These are phyloP conservation scores for Tulasnella sp. DNA, from an alignment of 768 basidiomycete species.

Conservation along the genomic window DNA sequence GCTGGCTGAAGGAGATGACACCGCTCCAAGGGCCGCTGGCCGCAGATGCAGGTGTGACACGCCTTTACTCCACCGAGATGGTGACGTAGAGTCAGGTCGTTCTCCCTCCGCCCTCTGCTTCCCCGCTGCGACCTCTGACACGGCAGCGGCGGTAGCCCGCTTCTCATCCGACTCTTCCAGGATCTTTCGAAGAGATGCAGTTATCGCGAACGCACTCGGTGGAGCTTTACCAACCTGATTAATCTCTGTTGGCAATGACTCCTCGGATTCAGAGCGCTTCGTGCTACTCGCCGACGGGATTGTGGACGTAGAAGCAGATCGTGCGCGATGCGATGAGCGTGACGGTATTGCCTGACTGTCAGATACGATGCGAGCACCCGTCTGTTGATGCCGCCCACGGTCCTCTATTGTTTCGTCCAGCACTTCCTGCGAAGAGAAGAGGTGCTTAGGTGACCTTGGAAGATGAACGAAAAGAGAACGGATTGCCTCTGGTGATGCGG, in stretches of 20 bases:
- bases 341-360: too few species aligned
- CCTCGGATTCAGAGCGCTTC: neutral
- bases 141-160: neutral
- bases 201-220: neutral
- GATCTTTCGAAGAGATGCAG: constrained; percentile 13
- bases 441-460: neutral
- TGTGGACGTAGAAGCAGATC: too few species aligned
- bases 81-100: neutral
- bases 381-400: too few species aligned
- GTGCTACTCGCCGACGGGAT: too few species aligned
- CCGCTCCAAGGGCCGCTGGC: neutral
- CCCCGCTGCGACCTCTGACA: constrained; percentile 1
- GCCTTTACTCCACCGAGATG: neutral
- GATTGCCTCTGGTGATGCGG: constrained; percentile 6
- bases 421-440: too few species aligned
- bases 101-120: constrained; percentile 13
- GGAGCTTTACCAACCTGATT: constrained; percentile 7
- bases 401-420: too few species aligned
- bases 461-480: neutral
- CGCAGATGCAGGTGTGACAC: neutral
- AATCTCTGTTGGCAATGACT: neutral
- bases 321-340: too few species aligned
- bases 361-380: too few species aligned
- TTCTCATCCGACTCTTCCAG: constrained; percentile 1
- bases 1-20: neutral